Base-by-base conservation (phyloP, 129 eudicot species). In the Centrapalus pauciflorus region DNA sequence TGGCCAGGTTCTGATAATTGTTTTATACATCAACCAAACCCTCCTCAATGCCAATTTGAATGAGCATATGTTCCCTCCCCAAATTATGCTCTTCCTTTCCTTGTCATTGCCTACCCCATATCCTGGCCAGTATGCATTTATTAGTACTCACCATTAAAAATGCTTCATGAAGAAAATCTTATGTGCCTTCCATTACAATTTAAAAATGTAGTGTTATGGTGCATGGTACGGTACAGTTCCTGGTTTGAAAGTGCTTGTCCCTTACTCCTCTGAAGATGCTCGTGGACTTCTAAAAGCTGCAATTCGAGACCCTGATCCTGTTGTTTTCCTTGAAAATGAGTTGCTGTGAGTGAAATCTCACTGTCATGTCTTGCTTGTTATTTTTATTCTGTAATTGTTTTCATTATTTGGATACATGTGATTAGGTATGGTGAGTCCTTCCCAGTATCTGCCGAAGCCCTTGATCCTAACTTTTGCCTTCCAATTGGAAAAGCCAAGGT, bases 401-500 rank as follows among this genome's bases (percentile, higher is more conserved):
- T 16, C 56, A 7, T 26, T 32, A 3, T 61, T 25, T 14, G 20
- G 66, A 14, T 74, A n/a, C 72, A 3, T 64, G 7, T 55, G 62
- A 9, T 50, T 76, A 94, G 96, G 52, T 89, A 94, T 69, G 99
- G 99, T 0, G 96, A 88, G 68, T 82, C 95, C 12, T 89, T 94
- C 76, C 95, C 99, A 5, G 79, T 93, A 54, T 86, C 99, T 46
- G 88, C 82, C 4, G 97, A 94, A 77, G 92, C 55, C 51, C 93
- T 94, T 62, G 99, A 94, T 60, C 81, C 95, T 61, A 94, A 80
- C 76, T 94, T 94, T 67, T 75, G 78, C 61, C 86, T 94, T 72
- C 99, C 99, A 7, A 89, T 94, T 55, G 99, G 99, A 61, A 89
- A 89, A 82, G 99, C 99, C 59, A 94, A 94, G 99, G 99, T 92